Evolutionary conservation across 1,139 yeast genomes (phyloP).

Genomic region (Candida sojae): DNA sequence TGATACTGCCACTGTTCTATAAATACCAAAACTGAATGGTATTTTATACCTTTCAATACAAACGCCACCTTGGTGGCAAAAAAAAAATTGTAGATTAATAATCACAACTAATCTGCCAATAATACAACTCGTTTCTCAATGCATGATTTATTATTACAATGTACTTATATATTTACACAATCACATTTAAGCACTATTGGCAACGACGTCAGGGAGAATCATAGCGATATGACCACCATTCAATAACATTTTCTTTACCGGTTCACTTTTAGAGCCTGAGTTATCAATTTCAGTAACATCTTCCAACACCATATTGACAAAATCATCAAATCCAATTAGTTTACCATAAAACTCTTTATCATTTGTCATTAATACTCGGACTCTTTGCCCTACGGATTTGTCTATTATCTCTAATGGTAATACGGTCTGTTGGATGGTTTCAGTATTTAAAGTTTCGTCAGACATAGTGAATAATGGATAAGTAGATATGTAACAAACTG

Average conservation of each 20-base stretch:
- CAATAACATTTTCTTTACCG: slow-evolving; percentile 68
- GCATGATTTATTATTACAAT: slow-evolving; percentile 1
- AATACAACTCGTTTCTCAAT: neutral
- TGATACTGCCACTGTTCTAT: neutral
- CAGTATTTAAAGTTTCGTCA: slow-evolving; percentile 7
- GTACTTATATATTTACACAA: neutral
- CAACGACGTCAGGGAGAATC: slow-evolving; percentile 37
- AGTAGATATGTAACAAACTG: neutral
- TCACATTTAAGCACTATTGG: neutral
- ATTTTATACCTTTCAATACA: no score
- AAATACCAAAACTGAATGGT: no score
- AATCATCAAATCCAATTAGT: slow-evolving; percentile 90
- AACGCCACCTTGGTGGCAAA: neutral
- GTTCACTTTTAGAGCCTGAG: slow-evolving; percentile 32
- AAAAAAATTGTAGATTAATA: no score
- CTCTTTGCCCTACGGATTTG: slow-evolving; percentile 77
- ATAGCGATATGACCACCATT: slow-evolving; percentile 90
- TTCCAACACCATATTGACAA: slow-evolving; percentile 87
- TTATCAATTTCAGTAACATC: slow-evolving; percentile 66
- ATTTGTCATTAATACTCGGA: slow-evolving; percentile 76
- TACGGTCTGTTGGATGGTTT: slow-evolving; percentile 25
- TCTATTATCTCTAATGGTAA: slow-evolving; percentile 88
- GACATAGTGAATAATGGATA: slow-evolving; percentile 2
- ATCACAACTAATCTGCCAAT: no score
- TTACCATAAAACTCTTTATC: slow-evolving; percentile 83